A percentile compares a stretch with the other conserved stretches of the same genome.
Conservation (phyloP, 2,329 filamentous ascomycete genomes). For the Alternaria metachromatica region DNA sequence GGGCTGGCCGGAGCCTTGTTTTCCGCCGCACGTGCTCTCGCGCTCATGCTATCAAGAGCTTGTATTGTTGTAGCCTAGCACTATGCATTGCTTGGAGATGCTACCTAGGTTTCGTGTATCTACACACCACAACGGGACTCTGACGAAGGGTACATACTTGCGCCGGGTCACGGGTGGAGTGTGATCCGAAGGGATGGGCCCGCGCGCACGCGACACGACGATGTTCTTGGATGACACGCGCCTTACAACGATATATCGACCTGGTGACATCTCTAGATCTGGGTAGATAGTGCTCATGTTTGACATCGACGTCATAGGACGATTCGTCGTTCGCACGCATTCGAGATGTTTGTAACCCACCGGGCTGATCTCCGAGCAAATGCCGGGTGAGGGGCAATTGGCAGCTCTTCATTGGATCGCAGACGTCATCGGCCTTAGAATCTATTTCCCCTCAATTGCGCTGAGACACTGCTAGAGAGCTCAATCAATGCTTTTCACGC, state of each 20-base stretch:
- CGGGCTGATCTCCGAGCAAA: conserved; percentile 17
- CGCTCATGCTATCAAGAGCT: not conserved
- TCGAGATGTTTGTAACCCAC: not conserved
- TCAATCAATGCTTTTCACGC: conserved; percentile 36
- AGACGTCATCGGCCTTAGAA: conserved; percentile 42
- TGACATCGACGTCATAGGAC: not conserved
- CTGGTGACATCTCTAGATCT: not conserved
- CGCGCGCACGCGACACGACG: not conserved
- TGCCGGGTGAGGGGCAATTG: conserved; percentile 25
- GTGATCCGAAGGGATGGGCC: not conserved
- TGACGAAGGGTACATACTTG: not conserved
- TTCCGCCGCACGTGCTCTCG: conserved; percentile 18
- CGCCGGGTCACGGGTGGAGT: not conserved
- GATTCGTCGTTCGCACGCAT: conserved; percentile 3
- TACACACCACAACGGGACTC: not conserved
- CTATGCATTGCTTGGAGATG: not conserved
- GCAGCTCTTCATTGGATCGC: conserved; percentile 14
- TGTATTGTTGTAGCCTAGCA: not conserved
- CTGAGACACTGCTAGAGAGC: not conserved
- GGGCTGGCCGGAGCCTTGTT: conserved; percentile 9
- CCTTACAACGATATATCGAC: not conserved
- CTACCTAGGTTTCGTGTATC: not conserved
- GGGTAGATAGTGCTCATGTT: not conserved
- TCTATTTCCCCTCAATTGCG: conserved; percentile 6
- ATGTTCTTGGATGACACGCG: not conserved